These are phyloP conservation scores for Alternaria brassicae DNA, from an alignment of 2,329 filamentous ascomycete species.

Conservation along the genomic window DNA sequence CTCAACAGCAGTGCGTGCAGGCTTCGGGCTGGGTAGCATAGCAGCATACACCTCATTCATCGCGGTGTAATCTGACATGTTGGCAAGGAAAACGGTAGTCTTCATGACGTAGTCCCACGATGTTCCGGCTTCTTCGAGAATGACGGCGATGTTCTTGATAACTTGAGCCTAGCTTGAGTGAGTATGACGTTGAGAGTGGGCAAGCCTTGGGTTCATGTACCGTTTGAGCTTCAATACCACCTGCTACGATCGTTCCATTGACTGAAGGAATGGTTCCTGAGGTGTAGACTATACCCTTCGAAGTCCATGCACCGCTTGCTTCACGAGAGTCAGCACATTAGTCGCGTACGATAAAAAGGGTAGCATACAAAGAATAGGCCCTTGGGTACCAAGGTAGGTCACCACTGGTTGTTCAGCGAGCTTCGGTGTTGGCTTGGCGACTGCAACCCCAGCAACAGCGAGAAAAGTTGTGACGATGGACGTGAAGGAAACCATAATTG, in stretches of 20 bases:
- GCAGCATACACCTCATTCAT: conserved; percentile 45
- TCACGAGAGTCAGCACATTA: background rate
- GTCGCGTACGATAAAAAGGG: too few species aligned
- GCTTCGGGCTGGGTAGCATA: conserved; percentile 41
- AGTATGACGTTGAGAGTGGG: background rate
- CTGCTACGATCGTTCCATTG: conserved; percentile 37
- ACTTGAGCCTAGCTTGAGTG: conserved; percentile 37
- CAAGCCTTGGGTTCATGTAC: background rate
- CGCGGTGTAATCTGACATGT: conserved; percentile 43
- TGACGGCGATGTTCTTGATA: conserved; percentile 42
- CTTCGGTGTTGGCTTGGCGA: conserved; percentile 32
- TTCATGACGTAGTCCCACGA: conserved; percentile 47
- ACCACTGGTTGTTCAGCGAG: conserved; percentile 35
- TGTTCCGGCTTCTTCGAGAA: conserved; percentile 43
- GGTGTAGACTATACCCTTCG: conserved; percentile 43
- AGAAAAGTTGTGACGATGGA: conserved; percentile 30
- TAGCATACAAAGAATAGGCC: conserved; percentile 35
- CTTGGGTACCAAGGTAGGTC: conserved; percentile 43
- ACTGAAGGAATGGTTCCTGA: conserved; percentile 40
- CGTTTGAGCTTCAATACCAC: conserved; percentile 38
- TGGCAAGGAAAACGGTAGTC: conserved; percentile 43
- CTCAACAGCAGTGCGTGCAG: conserved; percentile 40
- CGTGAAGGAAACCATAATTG: conserved; percentile 31
- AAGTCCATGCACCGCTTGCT: conserved; percentile 41
- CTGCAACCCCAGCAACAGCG: conserved; percentile 19